Percentiles rank a stretch among this genome's conserved stretches.
Conservation (phyloP, 2,329 filamentous ascomycete species). For the Venturia oleaginea region DNA sequence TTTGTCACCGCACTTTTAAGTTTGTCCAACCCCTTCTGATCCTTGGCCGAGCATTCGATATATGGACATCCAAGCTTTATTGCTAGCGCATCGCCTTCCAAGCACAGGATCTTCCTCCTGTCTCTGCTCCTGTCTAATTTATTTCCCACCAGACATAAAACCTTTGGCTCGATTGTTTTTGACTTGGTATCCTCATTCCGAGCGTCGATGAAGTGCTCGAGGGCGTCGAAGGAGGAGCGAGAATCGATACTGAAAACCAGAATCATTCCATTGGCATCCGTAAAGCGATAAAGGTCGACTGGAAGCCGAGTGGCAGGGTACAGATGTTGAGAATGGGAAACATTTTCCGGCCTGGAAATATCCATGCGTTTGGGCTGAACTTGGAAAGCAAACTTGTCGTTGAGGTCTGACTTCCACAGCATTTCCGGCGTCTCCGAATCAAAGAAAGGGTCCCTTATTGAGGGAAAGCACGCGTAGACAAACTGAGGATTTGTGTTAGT, state of each 20-base stretch:
- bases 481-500: background rate
- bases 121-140: conserved; percentile 5
- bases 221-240: conserved; percentile 7
- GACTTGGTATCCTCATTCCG: background rate
- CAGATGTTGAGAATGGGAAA: background rate
- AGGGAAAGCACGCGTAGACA: conserved; percentile 6
- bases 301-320: conserved; percentile 4
- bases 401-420: conserved; percentile 2
- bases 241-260: conserved; percentile 4
- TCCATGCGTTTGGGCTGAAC: conserved; percentile 1
- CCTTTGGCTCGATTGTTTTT: background rate
- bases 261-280: conserved; percentile 1
- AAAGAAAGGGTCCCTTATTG: conserved; percentile 1
- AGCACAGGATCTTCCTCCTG: conserved; percentile 1
- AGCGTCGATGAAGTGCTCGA: background rate
- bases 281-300: background rate
- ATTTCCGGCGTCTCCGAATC: conserved; percentile 2
- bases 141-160: conserved; percentile 3
- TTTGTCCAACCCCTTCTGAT: background rate
- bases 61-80: background rate
- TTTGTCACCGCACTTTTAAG: background rate
- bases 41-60: conserved; percentile 3
- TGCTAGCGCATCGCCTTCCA: conserved; percentile 4
- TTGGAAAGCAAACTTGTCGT: background rate
- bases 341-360: background rate